Conservation (phyloP, 148 eudicot genomes). For the Cornus suecica region DNA sequence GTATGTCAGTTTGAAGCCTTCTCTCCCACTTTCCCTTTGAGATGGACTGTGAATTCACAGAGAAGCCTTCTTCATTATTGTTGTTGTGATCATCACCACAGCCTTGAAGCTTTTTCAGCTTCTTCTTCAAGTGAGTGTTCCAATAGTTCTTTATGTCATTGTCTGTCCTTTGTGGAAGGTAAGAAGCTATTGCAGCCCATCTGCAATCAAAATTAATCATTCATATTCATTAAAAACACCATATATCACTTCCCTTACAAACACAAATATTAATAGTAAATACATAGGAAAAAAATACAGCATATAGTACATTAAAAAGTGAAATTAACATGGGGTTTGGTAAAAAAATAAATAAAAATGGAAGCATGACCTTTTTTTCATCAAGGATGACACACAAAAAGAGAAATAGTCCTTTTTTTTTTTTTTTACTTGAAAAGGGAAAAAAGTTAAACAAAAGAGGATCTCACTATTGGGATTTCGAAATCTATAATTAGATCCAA, state of each 20-base stretch:
- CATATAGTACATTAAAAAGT: no score
- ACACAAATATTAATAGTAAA: not conserved
- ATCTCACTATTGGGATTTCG: not conserved
- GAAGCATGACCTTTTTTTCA: no score
- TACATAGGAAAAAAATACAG: no score
- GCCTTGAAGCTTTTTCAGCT: slow-evolving; percentile 44
- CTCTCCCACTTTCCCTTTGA: slow-evolving; percentile 91
- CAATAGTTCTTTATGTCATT: slow-evolving; percentile 91
- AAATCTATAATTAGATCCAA: slow-evolving; percentile 5
- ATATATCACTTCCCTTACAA: slow-evolving; percentile 3
- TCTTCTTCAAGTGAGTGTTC: slow-evolving; percentile 89
- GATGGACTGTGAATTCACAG: slow-evolving; percentile 28
- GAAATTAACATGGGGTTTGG: no score
- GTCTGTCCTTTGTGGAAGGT: slow-evolving; percentile 87
- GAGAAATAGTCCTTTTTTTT: no score
- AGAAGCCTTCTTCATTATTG: slow-evolving; percentile 21
- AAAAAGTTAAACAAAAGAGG: no score
- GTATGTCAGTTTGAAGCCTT: slow-evolving; percentile 78
- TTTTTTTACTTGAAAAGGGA: no score
- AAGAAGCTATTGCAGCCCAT: slow-evolving; percentile 97
- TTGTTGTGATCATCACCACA: slow-evolving; percentile 19
- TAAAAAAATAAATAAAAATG: no score
- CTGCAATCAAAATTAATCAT: slow-evolving; percentile 24
- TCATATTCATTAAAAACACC: not conserved
- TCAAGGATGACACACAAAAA: no score